Evolutionary conservation across 2,329 filamentous ascomycete genomes (phyloP).

Genomic region (Ophiosphaerella korrae): DNA sequence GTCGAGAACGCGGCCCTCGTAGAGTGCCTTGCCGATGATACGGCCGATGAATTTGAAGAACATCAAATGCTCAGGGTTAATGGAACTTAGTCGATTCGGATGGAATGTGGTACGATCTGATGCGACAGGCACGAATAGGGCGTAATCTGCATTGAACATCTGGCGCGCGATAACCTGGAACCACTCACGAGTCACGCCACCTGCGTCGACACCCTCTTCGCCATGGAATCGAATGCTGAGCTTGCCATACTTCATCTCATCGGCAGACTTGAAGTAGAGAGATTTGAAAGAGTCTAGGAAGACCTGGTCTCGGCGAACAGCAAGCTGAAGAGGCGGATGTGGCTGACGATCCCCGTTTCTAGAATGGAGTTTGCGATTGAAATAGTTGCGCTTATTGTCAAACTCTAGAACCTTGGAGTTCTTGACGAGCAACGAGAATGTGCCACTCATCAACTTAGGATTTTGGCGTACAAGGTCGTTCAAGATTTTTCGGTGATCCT

Average conservation of each 20-base stretch:
- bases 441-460: slow-evolving; percentile 97
- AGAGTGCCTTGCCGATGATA: slow-evolving; percentile 96
- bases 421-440: slow-evolving; percentile 93
- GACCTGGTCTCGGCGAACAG: slow-evolving; percentile 89
- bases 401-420: slow-evolving; percentile 99
- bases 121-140: slow-evolving; percentile 92
- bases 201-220: slow-evolving; percentile 96
- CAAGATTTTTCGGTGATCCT: slow-evolving; percentile 95
- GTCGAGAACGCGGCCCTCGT: slow-evolving; percentile 92
- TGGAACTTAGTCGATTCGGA: slow-evolving; percentile 88
- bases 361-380: slow-evolving; percentile 88
- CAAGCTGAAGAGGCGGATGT: slow-evolving; percentile 80
- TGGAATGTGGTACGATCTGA: slow-evolving; percentile 99
- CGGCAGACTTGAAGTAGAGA: slow-evolving; percentile 94
- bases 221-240: slow-evolving; percentile 96
- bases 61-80: slow-evolving; percentile 93
- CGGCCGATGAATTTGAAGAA: slow-evolving; percentile 99
- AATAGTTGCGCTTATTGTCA: slow-evolving; percentile 99
- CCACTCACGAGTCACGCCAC: slow-evolving; percentile 97
- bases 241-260: slow-evolving; percentile 99
- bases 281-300: slow-evolving; percentile 98
- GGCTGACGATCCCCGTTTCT: slow-evolving; percentile 69
- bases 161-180: slow-evolving; percentile 96
- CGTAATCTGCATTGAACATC: slow-evolving; percentile 99
- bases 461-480: slow-evolving; percentile 98